Base-by-base conservation (phyloP, 202 grass and related monocot genomes). In the Brachypodium distachyon region DNA sequence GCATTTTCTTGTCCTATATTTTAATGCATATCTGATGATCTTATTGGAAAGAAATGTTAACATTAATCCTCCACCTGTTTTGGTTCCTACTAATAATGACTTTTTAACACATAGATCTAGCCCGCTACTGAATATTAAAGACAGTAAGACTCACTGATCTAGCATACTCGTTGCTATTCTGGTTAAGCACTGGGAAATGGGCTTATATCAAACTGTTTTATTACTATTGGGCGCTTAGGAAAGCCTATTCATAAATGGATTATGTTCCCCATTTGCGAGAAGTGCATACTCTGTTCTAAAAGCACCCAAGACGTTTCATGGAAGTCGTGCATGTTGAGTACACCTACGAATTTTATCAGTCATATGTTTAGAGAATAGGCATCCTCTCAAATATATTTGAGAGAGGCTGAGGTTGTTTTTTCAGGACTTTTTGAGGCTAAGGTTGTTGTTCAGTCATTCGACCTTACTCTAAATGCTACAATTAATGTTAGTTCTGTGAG, bases 11-110 rank as follows among this genome's bases (percentile, higher is more conserved):
- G 31, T 58, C 26, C 65, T 64, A 16, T 68, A 61, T 70, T 76
- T 19, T 53, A 36, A 73, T 73, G 37, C 23, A 77, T 77, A 42
- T 64, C 1, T 54, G 40, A 75, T 65, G 42, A 67, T 80, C 32
- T 23, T 51, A 43, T 3, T n/a, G 78, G 56, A 55, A 38, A 11
- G 6, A 60, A 28, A 48, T 73, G 38, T 72, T 47, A 44, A 37
- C 48, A 56, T n/a, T 65, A 78, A 10, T 63, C 19, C 36, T 71
- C 11, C 27, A 26, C 60, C 22, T 59, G 21, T 61, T 83, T 39
- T 51, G 2, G 18, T 19, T 61, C 80, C 38, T 68, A 61, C 27
- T 46, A 54, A 62, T 51, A 21, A 72, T 7, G 11, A 37, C 25
- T 32, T 27, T 73, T 81, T 42, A 55, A 57, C 32, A 34, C 39